Percentiles rank a stretch among this genome's conserved stretches.
These are phyloP conservation scores for Boletus subparvulus DNA, from an alignment of 768 basidiomycete species.

Conservation along the genomic window DNA sequence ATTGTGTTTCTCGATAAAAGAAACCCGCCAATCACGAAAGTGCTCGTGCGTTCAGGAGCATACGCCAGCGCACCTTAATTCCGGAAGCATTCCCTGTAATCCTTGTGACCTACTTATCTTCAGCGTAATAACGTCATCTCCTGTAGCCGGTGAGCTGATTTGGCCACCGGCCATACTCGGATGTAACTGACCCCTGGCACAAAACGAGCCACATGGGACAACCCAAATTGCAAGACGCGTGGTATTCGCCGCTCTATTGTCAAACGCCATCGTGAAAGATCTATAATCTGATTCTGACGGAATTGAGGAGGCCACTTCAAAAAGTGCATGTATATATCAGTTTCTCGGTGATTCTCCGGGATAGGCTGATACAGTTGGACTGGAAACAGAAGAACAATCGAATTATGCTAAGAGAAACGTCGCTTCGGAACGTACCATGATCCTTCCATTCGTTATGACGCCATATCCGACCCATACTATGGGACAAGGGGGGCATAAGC, in stretches of 20 bases:
- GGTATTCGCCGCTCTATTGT: constrained; percentile 8
- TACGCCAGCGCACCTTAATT: constrained; percentile 10
- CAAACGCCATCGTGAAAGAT: neutral
- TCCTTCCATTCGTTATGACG: neutral
- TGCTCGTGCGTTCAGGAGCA: constrained; percentile 8
- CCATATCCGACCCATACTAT: neutral
- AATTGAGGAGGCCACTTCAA: neutral
- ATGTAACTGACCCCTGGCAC: neutral
- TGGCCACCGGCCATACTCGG: constrained; percentile 16
- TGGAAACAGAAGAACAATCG: neutral
- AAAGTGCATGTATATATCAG: neutral
- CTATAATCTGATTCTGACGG: neutral
- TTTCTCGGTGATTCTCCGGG: constrained; percentile 8
- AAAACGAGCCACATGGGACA: neutral
- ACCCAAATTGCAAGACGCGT: neutral
- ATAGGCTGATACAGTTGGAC: constrained; percentile 2
- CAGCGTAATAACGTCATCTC: neutral
- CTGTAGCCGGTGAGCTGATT: constrained; percentile 14
- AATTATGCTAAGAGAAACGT: neutral
- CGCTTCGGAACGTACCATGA: constrained; percentile 6
- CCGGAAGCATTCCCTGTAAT: constrained; percentile 9
- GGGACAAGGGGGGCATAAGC: neutral
- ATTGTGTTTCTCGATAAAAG: constrained; percentile 6
- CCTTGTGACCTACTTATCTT: constrained; percentile 15
- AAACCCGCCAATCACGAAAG: constrained; percentile 28